A percentile compares a stretch with the other conserved stretches of the same genome.
These are phyloP conservation scores for Boletus calvinii DNA, from an alignment of 1,284 basidiomycete genomes.

Conservation along the genomic window DNA sequence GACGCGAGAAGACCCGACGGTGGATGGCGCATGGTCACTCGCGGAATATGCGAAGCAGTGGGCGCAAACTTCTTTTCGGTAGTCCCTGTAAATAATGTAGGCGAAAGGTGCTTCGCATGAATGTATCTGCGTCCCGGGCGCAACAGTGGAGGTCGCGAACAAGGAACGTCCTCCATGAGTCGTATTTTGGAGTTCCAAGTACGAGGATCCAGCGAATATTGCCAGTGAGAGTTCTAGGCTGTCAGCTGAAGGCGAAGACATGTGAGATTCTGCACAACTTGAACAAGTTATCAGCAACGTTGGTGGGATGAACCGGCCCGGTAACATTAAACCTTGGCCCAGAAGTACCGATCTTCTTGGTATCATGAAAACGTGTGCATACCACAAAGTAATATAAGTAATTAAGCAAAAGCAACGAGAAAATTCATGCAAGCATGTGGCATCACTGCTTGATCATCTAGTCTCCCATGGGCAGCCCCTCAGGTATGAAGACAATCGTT, in stretches of 20 bases:
- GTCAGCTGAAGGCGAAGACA: constrained; percentile 10
- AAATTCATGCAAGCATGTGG: background rate
- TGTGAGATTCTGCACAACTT: constrained; percentile 3
- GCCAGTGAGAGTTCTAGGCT: background rate
- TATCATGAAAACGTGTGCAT: background rate
- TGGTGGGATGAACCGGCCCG: background rate
- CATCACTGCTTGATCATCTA: too few species aligned
- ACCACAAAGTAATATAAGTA: background rate
- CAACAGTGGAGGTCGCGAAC: constrained; percentile 43
- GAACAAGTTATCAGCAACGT: background rate
- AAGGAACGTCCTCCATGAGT: constrained; percentile 52
- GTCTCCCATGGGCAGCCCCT: too few species aligned
- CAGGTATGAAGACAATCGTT: too few species aligned
- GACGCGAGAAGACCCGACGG: constrained; percentile 26
- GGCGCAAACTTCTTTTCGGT: constrained; percentile 63
- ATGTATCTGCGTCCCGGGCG: constrained; percentile 42
- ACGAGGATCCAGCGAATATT: constrained; percentile 2
- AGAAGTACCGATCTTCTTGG: background rate
- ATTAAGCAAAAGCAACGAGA: background rate
- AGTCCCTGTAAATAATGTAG: constrained; percentile 50
- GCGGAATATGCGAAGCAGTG: constrained; percentile 62
- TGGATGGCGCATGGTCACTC: constrained; percentile 33
- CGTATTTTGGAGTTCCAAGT: constrained; percentile 34
- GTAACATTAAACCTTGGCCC: background rate
- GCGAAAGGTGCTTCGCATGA: constrained; percentile 46